Evolutionary conservation across 768 basidiomycete genomes (phyloP).

Genomic region (Lentinula boryana): DNA sequence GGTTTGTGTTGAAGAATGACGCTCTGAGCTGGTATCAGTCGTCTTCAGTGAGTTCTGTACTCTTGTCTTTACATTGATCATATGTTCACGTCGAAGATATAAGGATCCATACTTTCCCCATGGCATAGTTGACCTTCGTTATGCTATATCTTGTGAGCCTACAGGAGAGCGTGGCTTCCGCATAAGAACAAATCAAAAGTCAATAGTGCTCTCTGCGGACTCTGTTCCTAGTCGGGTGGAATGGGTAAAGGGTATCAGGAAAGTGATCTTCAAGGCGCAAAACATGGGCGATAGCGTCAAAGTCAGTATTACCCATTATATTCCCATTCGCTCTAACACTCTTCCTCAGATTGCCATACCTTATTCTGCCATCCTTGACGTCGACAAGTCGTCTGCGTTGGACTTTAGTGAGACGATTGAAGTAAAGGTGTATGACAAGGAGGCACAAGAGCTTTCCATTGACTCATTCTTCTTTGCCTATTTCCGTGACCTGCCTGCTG

Average conservation of each 20-base stretch:
- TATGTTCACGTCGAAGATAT: constrained; percentile 41
- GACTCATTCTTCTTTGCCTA: constrained; percentile 96
- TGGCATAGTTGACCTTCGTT: constrained; percentile 92
- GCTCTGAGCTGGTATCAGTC: constrained; percentile 96
- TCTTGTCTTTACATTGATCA: not conserved
- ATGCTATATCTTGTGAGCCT: constrained; percentile 85
- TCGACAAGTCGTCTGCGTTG: constrained; percentile 83
- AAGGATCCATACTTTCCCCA: constrained; percentile 98
- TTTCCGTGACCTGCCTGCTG: constrained; percentile 73
- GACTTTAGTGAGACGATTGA: constrained; percentile 97
- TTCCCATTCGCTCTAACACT: not conserved
- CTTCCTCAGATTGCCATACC: constrained; percentile 80
- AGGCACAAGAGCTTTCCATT: constrained; percentile 57
- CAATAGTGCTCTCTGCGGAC: constrained; percentile 65
- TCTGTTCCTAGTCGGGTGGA: constrained; percentile 82
- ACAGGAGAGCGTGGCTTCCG: constrained; percentile 74
- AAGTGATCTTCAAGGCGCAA: constrained; percentile 93
- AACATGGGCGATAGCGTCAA: constrained; percentile 96
- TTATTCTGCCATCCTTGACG: constrained; percentile 81
- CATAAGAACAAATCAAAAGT: constrained; percentile 77
- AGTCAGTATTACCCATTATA: constrained; percentile 31
- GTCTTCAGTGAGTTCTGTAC: constrained; percentile 57
- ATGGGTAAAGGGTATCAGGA: constrained; percentile 94
- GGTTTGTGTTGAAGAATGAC: constrained; percentile 96
- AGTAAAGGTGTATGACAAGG: constrained; percentile 83